Base-by-base conservation (phyloP, 2,329 filamentous ascomycete genomes). In the Fusarium staphyleae region DNA sequence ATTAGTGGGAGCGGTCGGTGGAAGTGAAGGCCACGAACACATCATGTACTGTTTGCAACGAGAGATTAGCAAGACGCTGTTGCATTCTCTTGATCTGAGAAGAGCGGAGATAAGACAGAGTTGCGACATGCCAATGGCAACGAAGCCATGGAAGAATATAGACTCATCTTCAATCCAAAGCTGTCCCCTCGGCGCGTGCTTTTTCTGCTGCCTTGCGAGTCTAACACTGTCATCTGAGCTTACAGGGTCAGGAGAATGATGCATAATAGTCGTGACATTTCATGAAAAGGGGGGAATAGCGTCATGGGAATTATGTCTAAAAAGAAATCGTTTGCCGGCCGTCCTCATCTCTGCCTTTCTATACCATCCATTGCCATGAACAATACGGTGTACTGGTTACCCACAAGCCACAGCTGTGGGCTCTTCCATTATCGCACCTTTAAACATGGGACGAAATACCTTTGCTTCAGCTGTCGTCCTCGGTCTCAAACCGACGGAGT, bases 221-320 rank as follows among this genome's bases (percentile, higher is more conserved):
- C n/a, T 4, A 7, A 4, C 28, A 30, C 28, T n/a, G 28, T 30
- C 8, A 30, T 13, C 11, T 30, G 28, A n/a, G 7, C 12, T n/a
- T 4, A 3, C 12, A 30, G 3, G 28, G 3, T 30, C 28, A 13
- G 11, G 28, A n/a, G 12, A 30, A 5, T n/a, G 11, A n/a, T 12
- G 28, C 28, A 30, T 30, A 34, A 49, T 34, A 30, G 42, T 35
- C 41, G 44, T 57, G 18, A 34, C 14, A 48, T 46, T 35, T 53
- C 51, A 35, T 46, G 33, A 50, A 51, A 51, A 43, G 46, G 58
- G 58, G 58, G 62, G 53, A 55, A 62, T 61, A 62, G 42, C 18
- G 48, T 65, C 60, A 65, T 66, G 52, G 58, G 56, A 63, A 64
- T 66, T 63, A 62, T 58, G 53, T 66, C 64, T 66, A 66, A 65